These are phyloP conservation scores for Parvularia atlantis DNA, from an alignment of 78 protist genomes.

Conservation along the genomic window DNA sequence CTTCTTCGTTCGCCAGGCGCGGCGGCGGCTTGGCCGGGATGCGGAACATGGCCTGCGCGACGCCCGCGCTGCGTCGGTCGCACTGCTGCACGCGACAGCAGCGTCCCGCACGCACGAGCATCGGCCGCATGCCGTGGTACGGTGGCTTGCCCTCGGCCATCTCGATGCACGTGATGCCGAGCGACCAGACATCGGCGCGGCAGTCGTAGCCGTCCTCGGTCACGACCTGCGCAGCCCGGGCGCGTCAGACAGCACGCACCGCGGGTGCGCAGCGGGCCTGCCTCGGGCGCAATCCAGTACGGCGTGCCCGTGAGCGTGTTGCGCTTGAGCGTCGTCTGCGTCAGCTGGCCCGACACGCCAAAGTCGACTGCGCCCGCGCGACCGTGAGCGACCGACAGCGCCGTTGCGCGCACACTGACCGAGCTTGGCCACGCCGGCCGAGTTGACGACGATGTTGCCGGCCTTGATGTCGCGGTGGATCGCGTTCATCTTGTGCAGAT, in stretches of 20 bases:
- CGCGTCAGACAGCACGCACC: no score
- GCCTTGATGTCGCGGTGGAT: slow-evolving; percentile 77
- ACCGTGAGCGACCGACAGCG: no score
- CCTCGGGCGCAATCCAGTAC: slow-evolving; percentile 47
- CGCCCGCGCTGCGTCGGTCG: neutral
- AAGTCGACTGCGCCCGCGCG: slow-evolving; percentile 6
- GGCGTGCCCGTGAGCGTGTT: slow-evolving; percentile 45
- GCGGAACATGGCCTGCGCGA: slow-evolving; percentile 8
- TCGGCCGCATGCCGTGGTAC: slow-evolving; percentile 36
- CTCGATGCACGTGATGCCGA: slow-evolving; percentile 69
- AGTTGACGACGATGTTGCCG: slow-evolving; percentile 49
- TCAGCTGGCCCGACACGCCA: slow-evolving; percentile 24
- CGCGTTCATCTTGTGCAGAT: slow-evolving; percentile 46
- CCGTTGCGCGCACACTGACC: neutral
- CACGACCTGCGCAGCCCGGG: no score
- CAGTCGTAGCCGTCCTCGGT: slow-evolving; percentile 7
- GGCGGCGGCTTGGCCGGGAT: slow-evolving; percentile 63
- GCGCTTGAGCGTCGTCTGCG: neutral
- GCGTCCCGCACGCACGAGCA: slow-evolving; percentile 13
- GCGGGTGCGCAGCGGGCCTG: no score
- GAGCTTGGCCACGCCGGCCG: slow-evolving; percentile 22
- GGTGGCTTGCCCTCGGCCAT: slow-evolving; percentile 56
- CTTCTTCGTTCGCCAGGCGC: slow-evolving; percentile 33
- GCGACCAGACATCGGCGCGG: slow-evolving; percentile 62
- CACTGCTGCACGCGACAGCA: neutral